A percentile compares a stretch with the other conserved stretches of the same genome.
phyloP scores from a whole-genome alignment of 106 monocot species.

The Triglochin maritima region DNA sequence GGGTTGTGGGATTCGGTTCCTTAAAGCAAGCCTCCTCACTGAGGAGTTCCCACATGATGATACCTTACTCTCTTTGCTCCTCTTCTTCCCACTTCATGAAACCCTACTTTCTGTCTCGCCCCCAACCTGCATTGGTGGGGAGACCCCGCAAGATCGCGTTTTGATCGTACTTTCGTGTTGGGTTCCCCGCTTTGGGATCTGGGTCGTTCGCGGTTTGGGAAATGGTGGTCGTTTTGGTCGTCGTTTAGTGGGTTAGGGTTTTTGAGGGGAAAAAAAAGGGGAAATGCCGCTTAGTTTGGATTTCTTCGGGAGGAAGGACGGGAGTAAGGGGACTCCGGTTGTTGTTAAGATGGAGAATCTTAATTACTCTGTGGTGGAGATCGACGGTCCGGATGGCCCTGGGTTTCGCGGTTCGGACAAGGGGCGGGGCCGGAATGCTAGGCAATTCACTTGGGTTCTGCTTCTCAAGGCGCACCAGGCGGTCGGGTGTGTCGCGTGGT shows the following conservation, averaged over 20 bases:
- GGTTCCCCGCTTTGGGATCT: conserved; percentile 1
- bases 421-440: conserved; percentile 38
- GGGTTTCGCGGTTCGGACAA: conserved; percentile 8
- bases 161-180: not conserved
- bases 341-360: conserved; percentile 76
- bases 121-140: no score
- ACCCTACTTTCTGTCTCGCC: no score
- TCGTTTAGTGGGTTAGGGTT: not conserved
- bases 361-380: conserved; percentile 36
- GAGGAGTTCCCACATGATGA: no score
- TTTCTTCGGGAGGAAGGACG: conserved; percentile 23
- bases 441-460: conserved; percentile 59
- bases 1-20: no score
- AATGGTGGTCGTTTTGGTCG: not conserved
- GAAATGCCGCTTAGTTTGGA: conserved; percentile 43
- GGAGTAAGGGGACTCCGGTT: conserved; percentile 42
- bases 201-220: not conserved
- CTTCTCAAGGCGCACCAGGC: conserved; percentile 49
- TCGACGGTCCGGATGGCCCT: conserved; percentile 9
- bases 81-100: no score
- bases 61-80: no score
- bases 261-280: not conserved
- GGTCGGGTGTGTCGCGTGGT: conserved; percentile 34
- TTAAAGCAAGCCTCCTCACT: no score
- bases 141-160: no score